These are phyloP conservation scores for Patellifolia procumbens DNA, from an alignment of 179 eudicot genomes.

Conservation along the genomic window DNA sequence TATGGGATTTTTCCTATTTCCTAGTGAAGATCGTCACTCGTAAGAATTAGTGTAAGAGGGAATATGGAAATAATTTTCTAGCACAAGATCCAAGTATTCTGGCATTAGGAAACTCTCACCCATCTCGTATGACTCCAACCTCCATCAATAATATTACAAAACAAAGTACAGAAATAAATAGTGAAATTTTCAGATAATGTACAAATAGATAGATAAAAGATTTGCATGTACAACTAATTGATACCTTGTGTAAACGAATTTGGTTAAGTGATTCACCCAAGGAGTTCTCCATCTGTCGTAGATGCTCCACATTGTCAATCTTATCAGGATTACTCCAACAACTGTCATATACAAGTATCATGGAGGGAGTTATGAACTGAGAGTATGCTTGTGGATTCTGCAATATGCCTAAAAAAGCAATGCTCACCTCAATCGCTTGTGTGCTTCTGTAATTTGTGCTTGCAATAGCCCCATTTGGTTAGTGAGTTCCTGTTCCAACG, in stretches of 20 bases:
- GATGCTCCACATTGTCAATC: slow-evolving; percentile 69
- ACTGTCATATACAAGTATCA: slow-evolving; percentile 38
- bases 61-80: neutral
- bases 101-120: neutral
- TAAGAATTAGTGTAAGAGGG: neutral
- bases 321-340: slow-evolving; percentile 88
- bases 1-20: neutral
- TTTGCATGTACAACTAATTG: neutral
- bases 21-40: neutral
- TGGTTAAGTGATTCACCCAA: slow-evolving; percentile 65
- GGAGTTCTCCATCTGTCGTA: slow-evolving; percentile 85
- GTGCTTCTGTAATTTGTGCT: slow-evolving; percentile 61
- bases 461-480: slow-evolving; percentile 58
- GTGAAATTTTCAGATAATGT: neutral
- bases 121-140: neutral
- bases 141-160: neutral
- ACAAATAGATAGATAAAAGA: neutral
- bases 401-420: slow-evolving; percentile 5
- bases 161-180: neutral
- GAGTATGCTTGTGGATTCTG: neutral
- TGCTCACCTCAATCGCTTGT: slow-evolving; percentile 66
- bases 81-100: neutral
- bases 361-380: neutral
- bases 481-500: slow-evolving; percentile 56
- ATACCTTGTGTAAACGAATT: slow-evolving; percentile 73